phyloP scores from a whole-genome alignment of 805 yeast species.

The Cyberlindnera euphorbiiphila region DNA sequence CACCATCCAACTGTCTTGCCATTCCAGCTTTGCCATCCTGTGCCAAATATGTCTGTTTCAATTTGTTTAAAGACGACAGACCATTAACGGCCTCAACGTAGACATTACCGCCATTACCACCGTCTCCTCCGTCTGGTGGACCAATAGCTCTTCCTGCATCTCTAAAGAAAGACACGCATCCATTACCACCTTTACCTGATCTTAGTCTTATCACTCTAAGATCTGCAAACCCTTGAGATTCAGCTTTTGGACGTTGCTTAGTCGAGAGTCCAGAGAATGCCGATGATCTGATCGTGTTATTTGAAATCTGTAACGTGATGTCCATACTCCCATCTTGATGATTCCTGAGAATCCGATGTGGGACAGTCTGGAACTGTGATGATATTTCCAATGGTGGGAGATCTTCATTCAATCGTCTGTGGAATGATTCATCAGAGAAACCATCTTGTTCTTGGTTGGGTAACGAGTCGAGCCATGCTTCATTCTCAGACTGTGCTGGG shows the following conservation, averaged over 20 bases:
- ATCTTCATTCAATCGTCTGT: background rate
- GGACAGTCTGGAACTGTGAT: constrained; percentile 2
- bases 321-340: constrained; percentile 10
- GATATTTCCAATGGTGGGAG: background rate
- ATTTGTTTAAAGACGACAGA: constrained; percentile 63
- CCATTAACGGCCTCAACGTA: constrained; percentile 79
- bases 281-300: constrained; percentile 27
- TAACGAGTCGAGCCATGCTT: constrained; percentile 35
- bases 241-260: constrained; percentile 41
- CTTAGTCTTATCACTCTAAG: constrained; percentile 58
- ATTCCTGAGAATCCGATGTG: constrained; percentile 8
- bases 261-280: constrained; percentile 35
- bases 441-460: constrained; percentile 1
- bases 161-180: constrained; percentile 78
- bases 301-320: constrained; percentile 15
- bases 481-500: constrained; percentile 40
- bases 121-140: constrained; percentile 99
- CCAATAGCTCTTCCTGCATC: constrained; percentile 84
- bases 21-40: constrained; percentile 69
- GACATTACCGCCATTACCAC: constrained; percentile 88
- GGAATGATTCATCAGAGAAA: constrained; percentile 6
- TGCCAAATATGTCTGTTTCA: constrained; percentile 68
- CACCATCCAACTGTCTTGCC: constrained; percentile 80
- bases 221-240: constrained; percentile 51
- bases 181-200: constrained; percentile 89